Base-by-base conservation (phyloP, 2,329 filamentous ascomycete species). In the Ophiocordyceps camponoti-saundersi region DNA sequence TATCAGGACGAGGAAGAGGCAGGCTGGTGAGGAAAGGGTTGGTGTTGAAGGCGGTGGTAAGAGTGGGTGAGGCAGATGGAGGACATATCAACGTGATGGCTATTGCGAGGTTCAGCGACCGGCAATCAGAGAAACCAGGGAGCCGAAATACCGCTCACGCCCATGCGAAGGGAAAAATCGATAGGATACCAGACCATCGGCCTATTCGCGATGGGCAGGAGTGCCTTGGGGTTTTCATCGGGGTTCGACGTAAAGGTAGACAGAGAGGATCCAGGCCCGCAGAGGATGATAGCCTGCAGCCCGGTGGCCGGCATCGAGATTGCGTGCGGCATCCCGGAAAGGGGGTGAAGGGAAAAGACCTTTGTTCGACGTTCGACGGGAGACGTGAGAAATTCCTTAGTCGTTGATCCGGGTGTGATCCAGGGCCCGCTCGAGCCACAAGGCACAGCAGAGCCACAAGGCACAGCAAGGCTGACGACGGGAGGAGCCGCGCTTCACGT, bases 101-200 rank as follows among this genome's bases (percentile, higher is more conserved):
- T 81, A 44, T n/a, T 40, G 2, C 3, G 11, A 7, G 6, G 20
- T 47, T 64, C 41, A 65, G 60, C 45, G 21, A 23, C 12, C n/a
- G 7, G 13, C 3, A 43, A 13, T 43, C 13, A 23, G 7, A 15
- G 23, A 3, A 3, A 12, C 13, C n/a, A 16, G 6, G 21, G 6
- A 6, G 7, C 10, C 42, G n/a, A 44, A 75, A 63, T 63, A 85
- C 82, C 72, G 57, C 80, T 84, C 53, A 89, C 77, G 54, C 85
- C 85, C 61, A 82, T 85, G 36, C 85, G 78, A 58, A 87, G 84
- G 64, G 85, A 90, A 66, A 86, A 90, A 56, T 90, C 85, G 40
- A 92, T 75, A 6, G 85, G 81, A 61, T 92, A 92, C 83, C 86
- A 90, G 43, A 92, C 81, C 85, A 92, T 92, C 1, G 85, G 85